Conservation (phyloP, 768 basidiomycete species). For the Cystofilobasidium capitatum region DNA sequence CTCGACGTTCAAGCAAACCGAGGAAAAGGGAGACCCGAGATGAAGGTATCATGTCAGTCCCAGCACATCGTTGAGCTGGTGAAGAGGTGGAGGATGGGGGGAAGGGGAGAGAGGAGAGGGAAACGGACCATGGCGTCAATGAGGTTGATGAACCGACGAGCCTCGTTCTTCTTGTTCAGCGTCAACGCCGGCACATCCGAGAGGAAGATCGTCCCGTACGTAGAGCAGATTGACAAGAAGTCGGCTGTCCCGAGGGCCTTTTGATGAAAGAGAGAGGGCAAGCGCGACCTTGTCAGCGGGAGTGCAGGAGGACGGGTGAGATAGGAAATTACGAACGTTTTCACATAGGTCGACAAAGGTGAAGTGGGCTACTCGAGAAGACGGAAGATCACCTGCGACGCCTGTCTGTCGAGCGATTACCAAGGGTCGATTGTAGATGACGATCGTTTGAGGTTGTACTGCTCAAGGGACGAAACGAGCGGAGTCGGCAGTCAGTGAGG, state of each 20-base stretch:
- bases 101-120: background rate
- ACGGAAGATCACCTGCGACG: background rate
- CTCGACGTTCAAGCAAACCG: background rate
- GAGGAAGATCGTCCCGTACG: conserved; percentile 17
- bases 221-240: conserved; percentile 17
- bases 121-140: conserved; percentile 22
- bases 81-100: background rate
- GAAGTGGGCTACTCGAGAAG: conserved; percentile 6
- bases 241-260: conserved; percentile 19
- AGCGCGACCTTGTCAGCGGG: background rate
- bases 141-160: conserved; percentile 25
- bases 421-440: conserved; percentile 19
- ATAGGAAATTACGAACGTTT: background rate
- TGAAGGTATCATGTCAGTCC: background rate
- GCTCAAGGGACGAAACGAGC: background rate
- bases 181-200: conserved; percentile 19
- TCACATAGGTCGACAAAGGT: conserved; percentile 20
- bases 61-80: too few relatives aligned
- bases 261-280: background rate
- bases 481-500: background rate
- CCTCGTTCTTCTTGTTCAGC: conserved; percentile 26
- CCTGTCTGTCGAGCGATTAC: conserved; percentile 2
- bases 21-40: background rate
- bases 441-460: conserved; percentile 3
- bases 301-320: background rate